A percentile compares a stretch with the other conserved stretches of the same genome.
Evolutionary conservation across 371 early-diverging fungal species (phyloP).

Genomic region (Syncephalastrum racemosum): DNA sequence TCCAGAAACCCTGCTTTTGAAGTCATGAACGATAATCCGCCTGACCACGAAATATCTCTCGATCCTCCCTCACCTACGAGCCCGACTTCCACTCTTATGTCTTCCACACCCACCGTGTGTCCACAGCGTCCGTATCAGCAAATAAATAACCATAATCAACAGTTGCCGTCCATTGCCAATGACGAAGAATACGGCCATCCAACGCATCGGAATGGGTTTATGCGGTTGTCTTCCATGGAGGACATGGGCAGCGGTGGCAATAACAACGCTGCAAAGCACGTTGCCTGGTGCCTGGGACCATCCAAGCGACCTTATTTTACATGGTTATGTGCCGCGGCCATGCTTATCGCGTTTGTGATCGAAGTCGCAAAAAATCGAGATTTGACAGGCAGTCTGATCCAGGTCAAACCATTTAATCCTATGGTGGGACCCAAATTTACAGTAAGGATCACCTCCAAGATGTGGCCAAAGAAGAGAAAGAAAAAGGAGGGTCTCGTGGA

Average conservation of each 20-base stretch:
- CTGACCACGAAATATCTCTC: too few relatives aligned
- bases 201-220: constrained; percentile 7
- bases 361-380: constrained; percentile 53
- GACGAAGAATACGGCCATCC: too few relatives aligned
- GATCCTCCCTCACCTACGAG: too few relatives aligned
- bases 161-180: too few relatives aligned
- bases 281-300: constrained; percentile 20
- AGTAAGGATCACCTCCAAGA: constrained; percentile 25
- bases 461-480: background rate
- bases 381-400: constrained; percentile 49
- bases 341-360: constrained; percentile 50
- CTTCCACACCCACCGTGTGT: too few relatives aligned
- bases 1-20: too few relatives aligned
- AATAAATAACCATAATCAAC: too few relatives aligned
- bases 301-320: constrained; percentile 48
- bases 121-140: too few relatives aligned
- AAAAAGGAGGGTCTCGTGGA: too few relatives aligned
- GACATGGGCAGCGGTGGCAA: background rate
- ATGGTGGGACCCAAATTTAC: constrained; percentile 63
- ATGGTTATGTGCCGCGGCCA: constrained; percentile 46
- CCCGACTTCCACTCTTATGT: too few relatives aligned
- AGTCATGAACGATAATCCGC: too few relatives aligned
- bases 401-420: constrained; percentile 56
- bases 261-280: background rate
- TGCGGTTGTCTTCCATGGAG: constrained; percentile 7